A percentile compares a stretch with the other conserved stretches of the same genome.
These are phyloP conservation scores for Kalanchoe fedtschenkoi DNA, from an alignment of 164 flowering plant genomes.

Conservation along the genomic window DNA sequence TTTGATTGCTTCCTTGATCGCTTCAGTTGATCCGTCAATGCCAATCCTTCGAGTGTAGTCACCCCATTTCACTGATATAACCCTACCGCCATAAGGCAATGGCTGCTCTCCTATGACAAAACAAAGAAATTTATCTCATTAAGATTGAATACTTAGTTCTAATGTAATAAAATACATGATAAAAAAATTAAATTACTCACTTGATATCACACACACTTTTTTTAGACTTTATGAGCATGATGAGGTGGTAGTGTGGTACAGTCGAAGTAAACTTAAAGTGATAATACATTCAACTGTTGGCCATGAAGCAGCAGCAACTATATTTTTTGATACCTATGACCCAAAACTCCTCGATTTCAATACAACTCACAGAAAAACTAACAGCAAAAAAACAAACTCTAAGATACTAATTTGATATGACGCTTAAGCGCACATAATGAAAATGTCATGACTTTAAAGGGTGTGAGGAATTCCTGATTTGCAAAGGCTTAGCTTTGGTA, in stretches of 20 bases:
- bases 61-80: constrained; percentile 21
- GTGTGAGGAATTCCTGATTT: not conserved
- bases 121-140: not conserved
- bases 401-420: too few species aligned
- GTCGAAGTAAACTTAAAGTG: too few species aligned
- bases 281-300: not conserved
- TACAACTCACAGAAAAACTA: too few species aligned
- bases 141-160: not conserved
- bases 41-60: constrained; percentile 24
- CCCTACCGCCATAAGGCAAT: constrained; percentile 12
- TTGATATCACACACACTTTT: too few species aligned
- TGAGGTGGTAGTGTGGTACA: too few species aligned
- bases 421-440: too few species aligned
- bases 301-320: not conserved
- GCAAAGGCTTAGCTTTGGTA: not conserved
- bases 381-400: too few species aligned
- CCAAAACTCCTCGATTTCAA: too few species aligned
- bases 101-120: constrained; percentile 13
- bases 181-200: too few species aligned
- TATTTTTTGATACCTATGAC: not conserved
- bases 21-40: constrained; percentile 28
- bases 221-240: too few species aligned
- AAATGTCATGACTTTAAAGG: too few species aligned
- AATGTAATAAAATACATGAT: not conserved
- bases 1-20: constrained; percentile 25